A percentile compares a stretch with the other conserved stretches of the same genome.
phyloP scores from a whole-genome alignment of 495 filamentous ascomycete species.

The Penicillium fimorum region DNA sequence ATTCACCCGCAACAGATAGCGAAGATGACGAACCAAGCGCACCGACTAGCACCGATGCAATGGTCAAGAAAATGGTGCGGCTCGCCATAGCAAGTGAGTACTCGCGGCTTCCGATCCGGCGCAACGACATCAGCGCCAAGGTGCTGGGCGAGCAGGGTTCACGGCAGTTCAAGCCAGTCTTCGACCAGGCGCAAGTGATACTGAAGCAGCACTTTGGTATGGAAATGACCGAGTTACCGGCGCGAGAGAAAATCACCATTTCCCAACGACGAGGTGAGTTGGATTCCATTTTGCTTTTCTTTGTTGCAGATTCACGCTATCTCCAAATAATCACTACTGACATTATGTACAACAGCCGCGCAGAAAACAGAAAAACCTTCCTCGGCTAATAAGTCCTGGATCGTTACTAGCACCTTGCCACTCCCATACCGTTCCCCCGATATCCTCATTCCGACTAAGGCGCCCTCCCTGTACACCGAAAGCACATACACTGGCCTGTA shows the following conservation, averaged over 20 bases:
- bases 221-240: constrained; percentile 79
- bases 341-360: constrained; percentile 46
- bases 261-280: constrained; percentile 69
- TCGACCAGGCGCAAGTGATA: constrained; percentile 63
- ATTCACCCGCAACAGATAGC: constrained; percentile 16
- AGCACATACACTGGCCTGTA: constrained; percentile 77
- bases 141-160: constrained; percentile 42
- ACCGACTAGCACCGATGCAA: constrained; percentile 54
- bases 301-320: neutral
- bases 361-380: constrained; percentile 51
- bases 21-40: constrained; percentile 30
- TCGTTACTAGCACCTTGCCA: constrained; percentile 71
- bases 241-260: constrained; percentile 73
- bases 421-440: constrained; percentile 56
- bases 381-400: constrained; percentile 65
- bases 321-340: neutral
- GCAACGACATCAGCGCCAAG: constrained; percentile 76
- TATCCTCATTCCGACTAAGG: constrained; percentile 67
- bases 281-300: neutral
- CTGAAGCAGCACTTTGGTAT: constrained; percentile 73
- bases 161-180: constrained; percentile 65
- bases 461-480: constrained; percentile 63
- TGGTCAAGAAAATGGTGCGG: constrained; percentile 89
- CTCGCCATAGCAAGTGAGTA: constrained; percentile 87
- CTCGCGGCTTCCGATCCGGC: constrained; percentile 70